A percentile compares a stretch with the other conserved stretches of the same genome.
Evolutionary conservation across 768 basidiomycete genomes (phyloP).

Genomic region (Boletus coccyginus): DNA sequence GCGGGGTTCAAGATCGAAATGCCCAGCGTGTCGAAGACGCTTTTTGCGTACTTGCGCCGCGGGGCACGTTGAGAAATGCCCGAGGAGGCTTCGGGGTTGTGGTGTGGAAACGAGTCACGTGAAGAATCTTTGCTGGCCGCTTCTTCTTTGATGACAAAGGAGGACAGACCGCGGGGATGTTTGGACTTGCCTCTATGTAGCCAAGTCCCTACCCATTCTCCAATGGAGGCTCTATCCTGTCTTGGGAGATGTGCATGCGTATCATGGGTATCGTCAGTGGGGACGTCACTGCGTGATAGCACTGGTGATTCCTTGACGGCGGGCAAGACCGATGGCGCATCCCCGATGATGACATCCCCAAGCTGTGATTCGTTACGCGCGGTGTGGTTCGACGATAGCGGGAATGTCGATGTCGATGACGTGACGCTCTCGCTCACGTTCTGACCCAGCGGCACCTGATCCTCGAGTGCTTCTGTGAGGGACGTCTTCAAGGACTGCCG

Average conservation of each 20-base stretch:
- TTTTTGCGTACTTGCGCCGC: conserved; percentile 50
- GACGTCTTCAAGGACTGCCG: conserved; percentile 45
- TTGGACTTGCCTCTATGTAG: conserved; percentile 53
- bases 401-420: conserved; percentile 10
- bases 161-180: conserved; percentile 20
- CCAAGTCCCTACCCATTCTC: conserved; percentile 80
- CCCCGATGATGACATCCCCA: not conserved
- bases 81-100: conserved; percentile 10
- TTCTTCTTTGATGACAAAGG: conserved; percentile 24
- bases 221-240: conserved; percentile 41
- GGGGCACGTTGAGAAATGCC: conserved; percentile 12
- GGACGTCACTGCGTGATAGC: conserved; percentile 1
- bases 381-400: not conserved
- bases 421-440: conserved; percentile 23
- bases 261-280: conserved; percentile 10
- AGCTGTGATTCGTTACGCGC: not conserved
- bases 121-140: conserved; percentile 17
- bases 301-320: conserved; percentile 1
- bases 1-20: conserved; percentile 63
- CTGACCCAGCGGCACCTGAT: conserved; percentile 42
- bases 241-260: conserved; percentile 16
- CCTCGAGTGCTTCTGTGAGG: conserved; percentile 45
- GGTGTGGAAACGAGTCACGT: conserved; percentile 21
- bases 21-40: conserved; percentile 71
- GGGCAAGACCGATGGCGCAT: not conserved